Base-by-base conservation (phyloP, 2,329 filamentous ascomycete species). In the Penicillium sp. region DNA sequence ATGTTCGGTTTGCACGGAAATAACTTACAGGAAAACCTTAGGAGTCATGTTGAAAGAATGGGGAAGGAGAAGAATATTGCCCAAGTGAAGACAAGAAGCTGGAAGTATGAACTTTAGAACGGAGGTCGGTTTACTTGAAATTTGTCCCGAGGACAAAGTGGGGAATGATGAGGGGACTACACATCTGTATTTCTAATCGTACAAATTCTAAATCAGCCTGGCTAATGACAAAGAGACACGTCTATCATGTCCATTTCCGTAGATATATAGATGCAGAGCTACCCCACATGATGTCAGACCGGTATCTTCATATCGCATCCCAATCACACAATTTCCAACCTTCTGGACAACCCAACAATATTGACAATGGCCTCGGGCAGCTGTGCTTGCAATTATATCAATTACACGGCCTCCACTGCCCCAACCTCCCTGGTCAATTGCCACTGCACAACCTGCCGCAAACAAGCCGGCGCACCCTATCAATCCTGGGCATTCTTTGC, bases 371-470 rank as follows among this genome's bases (percentile, higher is more conserved):
- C 78, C 51, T 71, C 69, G 21, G 79, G 80, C 36, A 71, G 75
- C 53, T 81, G 79, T 58, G 72, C 72, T 44, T 82, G 80, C 57
- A 70, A 72, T 13, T 65, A 71, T 46, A 71, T 82, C 33, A 69
- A 68, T 39, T 82, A 79, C 68, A 74, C 68, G 1, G 72, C 71
- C 50, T 72, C 70, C 15, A 60, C 59, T 1, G 62, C 70, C 1
- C 78, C 79, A 0, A 65, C 61, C 13, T 58, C 66, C 25, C 65
- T 79, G 29, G 71, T 69, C 19, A 66, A 76, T 54, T 83, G 80
- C 65, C 74, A 82, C 64, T 83, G 81, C 62, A 68, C 66, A n/a
- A 75, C 75, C 40, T 83, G 81, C 60, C 78, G 79, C 55, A 77
- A 78, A 62, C 59, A 80, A 39, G 77, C 79, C 2, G 79, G 80